These are phyloP conservation scores for Auriscalpium orientale DNA, from an alignment of 768 basidiomycete genomes.

Conservation along the genomic window DNA sequence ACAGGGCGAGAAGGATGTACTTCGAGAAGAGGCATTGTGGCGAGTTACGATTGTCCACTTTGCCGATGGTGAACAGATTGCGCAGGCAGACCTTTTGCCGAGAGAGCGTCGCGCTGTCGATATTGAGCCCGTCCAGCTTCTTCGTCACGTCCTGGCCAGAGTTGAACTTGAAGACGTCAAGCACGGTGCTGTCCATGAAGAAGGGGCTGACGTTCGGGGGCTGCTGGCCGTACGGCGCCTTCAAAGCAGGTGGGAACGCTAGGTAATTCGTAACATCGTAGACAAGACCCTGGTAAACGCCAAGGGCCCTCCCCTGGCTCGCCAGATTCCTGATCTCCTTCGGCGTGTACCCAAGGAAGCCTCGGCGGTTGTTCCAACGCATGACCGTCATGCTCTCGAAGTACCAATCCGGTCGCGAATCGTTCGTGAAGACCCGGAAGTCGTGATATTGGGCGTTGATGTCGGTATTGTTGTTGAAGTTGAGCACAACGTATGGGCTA, in stretches of 20 bases:
- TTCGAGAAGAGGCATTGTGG: conserved; percentile 87
- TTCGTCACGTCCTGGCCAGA: conserved; percentile 82
- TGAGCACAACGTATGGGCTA: conserved; percentile 68
- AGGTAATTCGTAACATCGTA: conserved; percentile 87
- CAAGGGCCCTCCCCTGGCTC: conserved; percentile 53
- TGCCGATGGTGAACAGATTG: conserved; percentile 88
- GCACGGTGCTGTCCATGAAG: conserved; percentile 67
- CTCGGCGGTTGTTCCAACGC: conserved; percentile 83
- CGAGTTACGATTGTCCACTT: conserved; percentile 87
- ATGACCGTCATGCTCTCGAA: conserved; percentile 89
- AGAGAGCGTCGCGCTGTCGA: conserved; percentile 52
- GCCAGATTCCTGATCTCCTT: conserved; percentile 70
- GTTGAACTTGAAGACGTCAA: conserved; percentile 68
- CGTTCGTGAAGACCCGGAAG: conserved; percentile 83
- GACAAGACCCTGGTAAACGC: conserved; percentile 78
- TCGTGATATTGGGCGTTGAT: conserved; percentile 85
- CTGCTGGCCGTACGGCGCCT: conserved; percentile 40
- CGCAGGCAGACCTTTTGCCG: conserved; percentile 84
- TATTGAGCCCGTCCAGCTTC: conserved; percentile 48
- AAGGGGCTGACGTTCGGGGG: conserved; percentile 34
- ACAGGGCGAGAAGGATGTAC: conserved; percentile 85
- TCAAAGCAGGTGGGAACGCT: conserved; percentile 52
- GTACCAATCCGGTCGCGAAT: conserved; percentile 97
- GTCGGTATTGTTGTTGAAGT: conserved; percentile 71
- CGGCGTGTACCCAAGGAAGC: conserved; percentile 81